Percentiles rank a stretch among this genome's conserved stretches.
These are phyloP conservation scores for Cercospora sp. DNA, from an alignment of 2,329 filamentous ascomycete species.

Conservation along the genomic window DNA sequence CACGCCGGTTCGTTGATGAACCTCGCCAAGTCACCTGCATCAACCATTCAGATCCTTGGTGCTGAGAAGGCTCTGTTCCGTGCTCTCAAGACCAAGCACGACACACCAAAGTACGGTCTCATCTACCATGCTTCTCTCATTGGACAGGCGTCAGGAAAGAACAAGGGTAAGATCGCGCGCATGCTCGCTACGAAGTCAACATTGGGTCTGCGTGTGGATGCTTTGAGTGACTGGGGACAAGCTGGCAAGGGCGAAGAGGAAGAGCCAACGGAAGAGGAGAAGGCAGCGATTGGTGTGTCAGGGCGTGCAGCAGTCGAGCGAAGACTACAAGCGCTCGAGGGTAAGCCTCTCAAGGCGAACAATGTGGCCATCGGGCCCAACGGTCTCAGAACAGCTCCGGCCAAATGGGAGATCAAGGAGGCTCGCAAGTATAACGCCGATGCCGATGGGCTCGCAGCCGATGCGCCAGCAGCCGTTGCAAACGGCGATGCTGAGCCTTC, in stretches of 20 bases:
- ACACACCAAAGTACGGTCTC: slow-evolving; percentile 96
- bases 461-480: slow-evolving; percentile 60
- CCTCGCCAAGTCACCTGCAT: slow-evolving; percentile 90
- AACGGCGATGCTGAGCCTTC: slow-evolving; percentile 53
- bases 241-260: slow-evolving; percentile 64
- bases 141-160: slow-evolving; percentile 93
- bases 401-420: slow-evolving; percentile 90
- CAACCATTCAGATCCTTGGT: slow-evolving; percentile 95
- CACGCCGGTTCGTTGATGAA: slow-evolving; percentile 93
- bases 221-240: slow-evolving; percentile 73
- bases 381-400: slow-evolving; percentile 59
- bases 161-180: slow-evolving; percentile 99
- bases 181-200: slow-evolving; percentile 93
- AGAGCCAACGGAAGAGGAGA: slow-evolving; percentile 79
- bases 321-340: slow-evolving; percentile 75
- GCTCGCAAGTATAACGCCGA: slow-evolving; percentile 92
- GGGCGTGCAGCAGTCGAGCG: slow-evolving; percentile 73
- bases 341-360: slow-evolving; percentile 80
- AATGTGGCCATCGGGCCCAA: slow-evolving; percentile 74
- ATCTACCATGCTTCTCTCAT: slow-evolving; percentile 92
- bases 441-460: slow-evolving; percentile 76
- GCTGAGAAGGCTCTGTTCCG: slow-evolving; percentile 98
- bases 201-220: slow-evolving; percentile 89
- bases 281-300: slow-evolving; percentile 73
- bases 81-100: slow-evolving; percentile 97